Conservation (phyloP, 768 basidiomycete genomes). For the Roridomyces roridus region DNA sequence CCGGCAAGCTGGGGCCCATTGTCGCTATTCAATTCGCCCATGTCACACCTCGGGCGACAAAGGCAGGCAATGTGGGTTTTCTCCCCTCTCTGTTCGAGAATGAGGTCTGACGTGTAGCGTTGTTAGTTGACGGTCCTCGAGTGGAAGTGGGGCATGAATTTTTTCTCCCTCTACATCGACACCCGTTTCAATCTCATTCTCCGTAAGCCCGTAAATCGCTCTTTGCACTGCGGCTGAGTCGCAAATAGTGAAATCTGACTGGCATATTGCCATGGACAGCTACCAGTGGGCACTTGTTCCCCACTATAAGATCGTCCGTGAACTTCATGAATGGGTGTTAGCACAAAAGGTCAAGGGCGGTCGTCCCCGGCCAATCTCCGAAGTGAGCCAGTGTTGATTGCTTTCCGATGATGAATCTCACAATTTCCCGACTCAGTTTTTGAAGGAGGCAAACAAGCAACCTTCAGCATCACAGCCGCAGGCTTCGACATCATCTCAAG, state of each 20-base stretch:
- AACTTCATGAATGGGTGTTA: not conserved
- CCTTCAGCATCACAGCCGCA: too few relatives aligned
- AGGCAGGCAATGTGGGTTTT: not conserved
- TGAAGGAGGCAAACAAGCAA: not conserved
- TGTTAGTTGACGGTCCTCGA: not conserved
- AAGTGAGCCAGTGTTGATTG: not conserved
- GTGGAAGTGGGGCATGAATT: not conserved
- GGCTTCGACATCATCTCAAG: too few relatives aligned
- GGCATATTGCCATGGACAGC: not conserved
- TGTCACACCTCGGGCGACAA: not conserved
- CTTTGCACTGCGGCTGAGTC: not conserved
- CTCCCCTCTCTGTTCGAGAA: not conserved
- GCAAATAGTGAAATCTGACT: not conserved
- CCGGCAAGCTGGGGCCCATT: not conserved
- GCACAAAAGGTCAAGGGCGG: too few relatives aligned
- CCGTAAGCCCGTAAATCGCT: not conserved
- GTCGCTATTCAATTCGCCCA: not conserved
- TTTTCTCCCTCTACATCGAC: not conserved
- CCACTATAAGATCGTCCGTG: not conserved
- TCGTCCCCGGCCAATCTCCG: not conserved
- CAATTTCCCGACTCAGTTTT: not conserved
- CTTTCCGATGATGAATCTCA: too few relatives aligned
- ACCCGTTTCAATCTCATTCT: not conserved
- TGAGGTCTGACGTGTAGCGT: not conserved
- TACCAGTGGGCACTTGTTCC: not conserved